These are phyloP conservation scores for Scleromitrula shiraiana DNA, from an alignment of 2,329 filamentous ascomycete species.

Conservation along the genomic window DNA sequence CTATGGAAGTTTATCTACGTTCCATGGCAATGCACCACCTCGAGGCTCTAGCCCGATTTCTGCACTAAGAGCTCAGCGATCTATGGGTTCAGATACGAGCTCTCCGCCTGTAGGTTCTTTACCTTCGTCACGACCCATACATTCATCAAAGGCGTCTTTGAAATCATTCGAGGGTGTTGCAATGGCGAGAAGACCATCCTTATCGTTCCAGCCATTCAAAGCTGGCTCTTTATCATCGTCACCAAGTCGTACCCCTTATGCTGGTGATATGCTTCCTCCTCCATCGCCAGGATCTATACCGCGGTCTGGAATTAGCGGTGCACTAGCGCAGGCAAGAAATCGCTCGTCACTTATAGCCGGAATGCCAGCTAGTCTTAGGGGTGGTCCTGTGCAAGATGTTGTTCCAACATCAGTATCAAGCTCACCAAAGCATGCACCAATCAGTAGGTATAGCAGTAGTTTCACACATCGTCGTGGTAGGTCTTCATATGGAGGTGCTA, in stretches of 20 bases:
- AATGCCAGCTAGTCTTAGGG: slow-evolving; percentile 65
- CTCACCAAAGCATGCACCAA: slow-evolving; percentile 70
- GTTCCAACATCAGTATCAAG: slow-evolving; percentile 60
- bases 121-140: slow-evolving; percentile 31
- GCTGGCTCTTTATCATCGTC: slow-evolving; percentile 90
- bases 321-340: slow-evolving; percentile 53
- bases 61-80: slow-evolving; percentile 63
- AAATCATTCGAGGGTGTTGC: slow-evolving; percentile 41
- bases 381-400: slow-evolving; percentile 51
- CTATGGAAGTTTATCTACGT: slow-evolving; percentile 85
- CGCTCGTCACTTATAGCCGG: slow-evolving; percentile 66
- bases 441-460: slow-evolving; percentile 87
- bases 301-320: slow-evolving; percentile 38
- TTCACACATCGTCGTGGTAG: slow-evolving; percentile 80
- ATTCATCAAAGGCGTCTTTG: slow-evolving; percentile 24
- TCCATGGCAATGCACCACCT: slow-evolving; percentile 70
- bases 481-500: slow-evolving; percentile 66
- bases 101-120: slow-evolving; percentile 46
- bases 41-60: slow-evolving; percentile 81
- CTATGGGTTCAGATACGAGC: slow-evolving; percentile 52
- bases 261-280: slow-evolving; percentile 32
- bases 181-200: slow-evolving; percentile 63
- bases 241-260: slow-evolving; percentile 42
- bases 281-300: slow-evolving; percentile 48
- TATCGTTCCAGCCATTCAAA: slow-evolving; percentile 95